Conservation (phyloP, 106 monocot genomes). For the Apostasia shenzhenica region DNA sequence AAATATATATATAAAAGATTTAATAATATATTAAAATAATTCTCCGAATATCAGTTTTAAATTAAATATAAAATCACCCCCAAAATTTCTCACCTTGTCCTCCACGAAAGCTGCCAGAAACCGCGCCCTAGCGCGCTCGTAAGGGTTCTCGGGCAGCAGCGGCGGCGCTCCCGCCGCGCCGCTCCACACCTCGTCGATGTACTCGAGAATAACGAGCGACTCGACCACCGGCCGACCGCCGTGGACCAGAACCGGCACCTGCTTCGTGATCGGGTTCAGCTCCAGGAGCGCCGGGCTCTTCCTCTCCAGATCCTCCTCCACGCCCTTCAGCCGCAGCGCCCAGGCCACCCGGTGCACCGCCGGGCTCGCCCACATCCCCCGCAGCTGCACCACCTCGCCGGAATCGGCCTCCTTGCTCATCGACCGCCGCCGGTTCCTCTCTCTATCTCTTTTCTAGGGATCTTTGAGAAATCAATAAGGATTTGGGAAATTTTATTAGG, state of each 20-base stretch:
- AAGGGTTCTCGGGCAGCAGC: conserved; percentile 8
- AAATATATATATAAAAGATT: background rate
- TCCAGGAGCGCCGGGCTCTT: conserved; percentile 19
- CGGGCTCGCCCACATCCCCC: conserved; percentile 7
- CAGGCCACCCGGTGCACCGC: conserved; percentile 1
- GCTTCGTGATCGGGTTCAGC: conserved; percentile 5
- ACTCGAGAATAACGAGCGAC: conserved; percentile 16
- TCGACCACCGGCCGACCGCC: conserved; percentile 4
- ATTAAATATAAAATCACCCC: too few species aligned
- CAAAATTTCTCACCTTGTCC: conserved; percentile 2
- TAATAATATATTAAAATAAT: background rate
- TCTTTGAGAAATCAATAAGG: background rate
- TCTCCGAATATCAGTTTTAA: too few species aligned
- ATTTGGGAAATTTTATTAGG: too few species aligned
- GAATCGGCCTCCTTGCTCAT: background rate
- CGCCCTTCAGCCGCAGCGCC: conserved; percentile 30
- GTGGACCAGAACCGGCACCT: conserved; percentile 9
- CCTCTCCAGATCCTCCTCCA: conserved; percentile 32
- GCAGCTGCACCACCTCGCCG: conserved; percentile 10
- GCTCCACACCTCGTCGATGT: conserved; percentile 13
- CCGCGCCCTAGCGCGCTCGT: conserved; percentile 7
- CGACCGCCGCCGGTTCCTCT: background rate
- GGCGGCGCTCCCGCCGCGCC: background rate
- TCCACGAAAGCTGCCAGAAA: conserved; percentile 1
- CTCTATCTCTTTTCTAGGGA: background rate